These are phyloP conservation scores for Fraxinus pennsylvanica DNA, from an alignment of 257 asterid species.

Conservation along the genomic window DNA sequence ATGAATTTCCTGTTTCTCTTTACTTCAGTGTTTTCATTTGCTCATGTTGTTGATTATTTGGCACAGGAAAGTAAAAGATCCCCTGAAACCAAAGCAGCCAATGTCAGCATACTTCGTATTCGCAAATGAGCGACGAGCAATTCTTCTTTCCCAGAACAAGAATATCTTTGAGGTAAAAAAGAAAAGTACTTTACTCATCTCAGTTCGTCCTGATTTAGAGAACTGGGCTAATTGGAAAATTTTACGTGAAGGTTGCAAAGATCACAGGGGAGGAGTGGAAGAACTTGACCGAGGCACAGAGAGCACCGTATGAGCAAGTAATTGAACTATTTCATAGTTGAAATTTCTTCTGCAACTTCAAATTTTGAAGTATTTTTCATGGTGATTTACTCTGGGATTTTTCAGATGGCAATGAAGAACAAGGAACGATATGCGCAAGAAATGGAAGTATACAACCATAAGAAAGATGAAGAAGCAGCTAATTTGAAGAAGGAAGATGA, in stretches of 20 bases:
- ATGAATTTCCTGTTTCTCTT: background rate
- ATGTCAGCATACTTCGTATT: constrained; percentile 76
- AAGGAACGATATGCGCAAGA: constrained; percentile 68
- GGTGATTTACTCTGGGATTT: background rate
- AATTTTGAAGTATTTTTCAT: background rate
- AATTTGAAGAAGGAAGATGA: constrained; percentile 60
- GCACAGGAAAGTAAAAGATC: constrained; percentile 85
- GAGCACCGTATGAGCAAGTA: constrained; percentile 71
- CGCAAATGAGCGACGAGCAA: constrained; percentile 64
- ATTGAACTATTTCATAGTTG: background rate
- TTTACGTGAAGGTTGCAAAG: constrained; percentile 54
- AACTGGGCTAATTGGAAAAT: background rate
- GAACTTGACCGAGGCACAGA: constrained; percentile 68
- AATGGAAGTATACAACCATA: constrained; percentile 75
- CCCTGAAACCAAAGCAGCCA: constrained; percentile 86
- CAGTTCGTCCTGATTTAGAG: background rate
- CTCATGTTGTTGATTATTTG: constrained; percentile 6
- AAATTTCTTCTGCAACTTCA: background rate
- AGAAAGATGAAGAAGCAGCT: constrained; percentile 70
- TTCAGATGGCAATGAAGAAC: constrained; percentile 60
- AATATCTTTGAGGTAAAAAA: constrained; percentile 60
- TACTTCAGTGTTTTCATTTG: background rate
- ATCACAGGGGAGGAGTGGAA: constrained; percentile 90
- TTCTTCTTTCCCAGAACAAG: constrained; percentile 60
- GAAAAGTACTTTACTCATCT: background rate